These are phyloP conservation scores for Cordyceps pruinosa DNA, from an alignment of 2,329 filamentous ascomycete species.

Conservation along the genomic window DNA sequence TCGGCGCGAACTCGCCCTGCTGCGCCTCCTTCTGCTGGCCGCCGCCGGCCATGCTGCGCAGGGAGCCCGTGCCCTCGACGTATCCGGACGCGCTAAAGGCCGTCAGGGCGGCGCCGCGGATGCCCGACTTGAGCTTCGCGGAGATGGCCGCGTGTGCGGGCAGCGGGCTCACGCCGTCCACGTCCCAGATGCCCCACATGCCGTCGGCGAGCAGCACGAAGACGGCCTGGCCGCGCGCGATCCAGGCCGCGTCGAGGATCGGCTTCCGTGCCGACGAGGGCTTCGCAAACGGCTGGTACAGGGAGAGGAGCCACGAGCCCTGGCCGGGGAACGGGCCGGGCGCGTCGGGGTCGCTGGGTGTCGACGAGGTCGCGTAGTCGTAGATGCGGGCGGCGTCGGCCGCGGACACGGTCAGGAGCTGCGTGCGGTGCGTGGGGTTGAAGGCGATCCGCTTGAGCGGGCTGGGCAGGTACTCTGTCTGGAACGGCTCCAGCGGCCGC, in stretches of 20 bases:
- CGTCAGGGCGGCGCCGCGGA: conserved; percentile 52
- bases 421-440: conserved; percentile 51
- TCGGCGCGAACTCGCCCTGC: conserved; percentile 50
- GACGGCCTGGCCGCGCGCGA: conserved; percentile 52
- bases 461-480: conserved; percentile 50
- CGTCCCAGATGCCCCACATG: conserved; percentile 63
- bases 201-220: conserved; percentile 54
- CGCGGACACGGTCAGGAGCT: conserved; percentile 50
- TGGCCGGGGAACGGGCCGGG: conserved; percentile 47
- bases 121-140: conserved; percentile 43
- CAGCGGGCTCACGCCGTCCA: conserved; percentile 49
- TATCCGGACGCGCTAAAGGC: conserved; percentile 52
- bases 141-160: conserved; percentile 36
- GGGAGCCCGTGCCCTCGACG: conserved; percentile 51
- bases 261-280: conserved; percentile 47
- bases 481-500: conserved; percentile 43
- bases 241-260: conserved; percentile 57
- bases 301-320: conserved; percentile 57
- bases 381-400: conserved; percentile 54
- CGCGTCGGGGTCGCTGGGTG: conserved; percentile 44
- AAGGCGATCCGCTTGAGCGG: conserved; percentile 52
- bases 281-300: conserved; percentile 51
- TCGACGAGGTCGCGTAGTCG: conserved; percentile 49
- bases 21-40: conserved; percentile 30
- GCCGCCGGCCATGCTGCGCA: conserved; percentile 34